Percentiles rank a stretch among this genome's conserved stretches.
Evolutionary conservation across 2,329 filamentous ascomycete species (phyloP).

Genomic region (Cladophialophora psammophila): DNA sequence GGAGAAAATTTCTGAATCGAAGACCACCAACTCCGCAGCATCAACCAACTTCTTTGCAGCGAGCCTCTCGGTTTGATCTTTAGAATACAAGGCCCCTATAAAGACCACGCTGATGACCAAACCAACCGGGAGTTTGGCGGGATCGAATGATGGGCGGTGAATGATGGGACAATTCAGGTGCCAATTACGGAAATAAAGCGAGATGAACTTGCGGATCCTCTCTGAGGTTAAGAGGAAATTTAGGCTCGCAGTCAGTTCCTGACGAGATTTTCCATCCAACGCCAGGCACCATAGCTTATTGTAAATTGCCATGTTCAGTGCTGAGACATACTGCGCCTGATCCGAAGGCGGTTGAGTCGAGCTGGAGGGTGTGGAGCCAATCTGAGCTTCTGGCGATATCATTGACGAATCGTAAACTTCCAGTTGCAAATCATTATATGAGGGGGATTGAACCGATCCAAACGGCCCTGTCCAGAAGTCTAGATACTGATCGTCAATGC

Average conservation of each 20-base stretch:
- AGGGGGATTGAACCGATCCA: constrained; percentile 29
- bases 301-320: constrained; percentile 51
- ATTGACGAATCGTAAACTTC: constrained; percentile 31
- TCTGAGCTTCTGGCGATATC: constrained; percentile 13
- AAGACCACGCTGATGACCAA: constrained; percentile 52
- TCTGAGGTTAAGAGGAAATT: constrained; percentile 51
- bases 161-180: constrained; percentile 55
- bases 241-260: constrained; percentile 50
- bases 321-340: constrained; percentile 45
- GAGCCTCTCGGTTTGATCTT: constrained; percentile 48
- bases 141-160: constrained; percentile 52
- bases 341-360: constrained; percentile 21
- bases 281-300: constrained; percentile 50
- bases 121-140: constrained; percentile 47
- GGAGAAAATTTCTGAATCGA: constrained; percentile 52
- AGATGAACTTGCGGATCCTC: constrained; percentile 51
- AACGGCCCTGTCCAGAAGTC: constrained; percentile 37
- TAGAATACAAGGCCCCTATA: constrained; percentile 56
- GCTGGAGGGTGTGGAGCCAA: constrained; percentile 24
- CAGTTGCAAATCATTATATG: constrained; percentile 30
- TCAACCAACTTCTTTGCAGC: constrained; percentile 52
- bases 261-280: constrained; percentile 48
- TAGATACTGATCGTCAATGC: constrained; percentile 30
- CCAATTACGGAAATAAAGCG: constrained; percentile 55
- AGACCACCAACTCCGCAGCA: constrained; percentile 54